Evolutionary conservation across 1,284 basidiomycete genomes (phyloP), one percentile per base, ranked within the genome.

Genomic region (Boletus holoroseus): DNA sequence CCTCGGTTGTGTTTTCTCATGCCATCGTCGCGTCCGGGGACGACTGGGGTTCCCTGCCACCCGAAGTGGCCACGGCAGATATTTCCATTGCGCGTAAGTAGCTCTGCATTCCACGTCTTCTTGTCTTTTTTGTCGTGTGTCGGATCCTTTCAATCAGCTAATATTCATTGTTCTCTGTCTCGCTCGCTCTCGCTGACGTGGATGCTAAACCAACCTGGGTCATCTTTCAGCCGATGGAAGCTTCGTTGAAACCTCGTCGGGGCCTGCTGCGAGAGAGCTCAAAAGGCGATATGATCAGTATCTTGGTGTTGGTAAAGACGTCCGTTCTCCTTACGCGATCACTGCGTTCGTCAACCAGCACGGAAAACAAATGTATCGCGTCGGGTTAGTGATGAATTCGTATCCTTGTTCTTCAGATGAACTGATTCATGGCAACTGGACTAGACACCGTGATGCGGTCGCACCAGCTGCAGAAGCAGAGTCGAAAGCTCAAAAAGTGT

Each of bases 291-390:
- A 84, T 60, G 88, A 91, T 63, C 77, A 81, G 50, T 67, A 76
- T 38, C 66, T 80, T 35, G 83, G 85, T 15, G 85, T 88, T 31
- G 76, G 78, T 37, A 76, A 77, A 62, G 73, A 79, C 53, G 72
- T 82, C 15, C 81, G 83, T 32, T 88, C 86, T 9, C 87, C 87
- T 3, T 90, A 83, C 62, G 81, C 80, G 38, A 86, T 89, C 56
- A 89, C 86, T 20, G 80, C 82, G 6, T 83, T 87, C 59, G 76
- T 85, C 48, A 89, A 86, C 62, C 85, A 88, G 61, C 82, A 87
- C 67, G 87, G 87, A 47, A 81, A 79, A 62, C 75, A 77, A 62
- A 80, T 85, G 75, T 88, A 76, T 68, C 81, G 87, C 39, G 76
- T 89, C 41, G 82, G 84, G 85, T 88, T 57, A 69, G 82, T 76